Conservation (phyloP, 2,329 filamentous ascomycete species). For the Colletotrichum musae region DNA sequence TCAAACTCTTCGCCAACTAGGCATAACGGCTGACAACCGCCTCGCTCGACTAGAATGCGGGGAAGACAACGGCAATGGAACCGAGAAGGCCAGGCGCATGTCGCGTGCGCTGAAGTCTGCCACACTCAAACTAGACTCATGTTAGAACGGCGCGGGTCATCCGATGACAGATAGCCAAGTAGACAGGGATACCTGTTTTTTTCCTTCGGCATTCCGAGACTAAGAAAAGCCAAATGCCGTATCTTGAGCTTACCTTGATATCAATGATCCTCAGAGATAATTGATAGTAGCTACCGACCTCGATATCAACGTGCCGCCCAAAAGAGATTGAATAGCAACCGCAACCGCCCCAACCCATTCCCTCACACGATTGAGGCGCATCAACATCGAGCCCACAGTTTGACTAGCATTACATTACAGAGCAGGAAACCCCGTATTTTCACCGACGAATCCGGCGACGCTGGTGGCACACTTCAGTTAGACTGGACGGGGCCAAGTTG, state of each 20-base stretch:
- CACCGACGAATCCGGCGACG: slow-evolving; percentile 24
- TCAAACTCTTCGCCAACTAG: slow-evolving; percentile 8
- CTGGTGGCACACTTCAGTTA: slow-evolving; percentile 15
- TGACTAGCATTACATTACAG: no score
- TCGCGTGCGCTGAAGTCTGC: slow-evolving; percentile 1
- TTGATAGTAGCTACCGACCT: no score
- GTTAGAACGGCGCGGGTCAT: slow-evolving; percentile 15
- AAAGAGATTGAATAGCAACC: no score
- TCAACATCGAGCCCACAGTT: no score
- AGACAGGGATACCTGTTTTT: background rate
- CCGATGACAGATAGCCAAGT: slow-evolving; percentile 9
- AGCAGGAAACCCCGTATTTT: slow-evolving; percentile 13
- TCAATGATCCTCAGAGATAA: no score
- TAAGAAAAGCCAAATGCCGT: slow-evolving; percentile 8
- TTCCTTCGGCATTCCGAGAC: background rate
- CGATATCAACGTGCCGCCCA: no score
- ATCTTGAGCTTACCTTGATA: no score
- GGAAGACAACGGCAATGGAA: slow-evolving; percentile 12
- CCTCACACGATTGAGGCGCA: no score
- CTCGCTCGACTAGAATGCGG: slow-evolving; percentile 10
- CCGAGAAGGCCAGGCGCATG: no score
- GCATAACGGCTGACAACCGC: slow-evolving; percentile 15
- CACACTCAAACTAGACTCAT: slow-evolving; percentile 15
- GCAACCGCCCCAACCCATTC: no score
- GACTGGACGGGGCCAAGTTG: slow-evolving; percentile 5